These are phyloP conservation scores for Otatea glauca DNA, from an alignment of 176 grass and related monocot species.

Conservation along the genomic window DNA sequence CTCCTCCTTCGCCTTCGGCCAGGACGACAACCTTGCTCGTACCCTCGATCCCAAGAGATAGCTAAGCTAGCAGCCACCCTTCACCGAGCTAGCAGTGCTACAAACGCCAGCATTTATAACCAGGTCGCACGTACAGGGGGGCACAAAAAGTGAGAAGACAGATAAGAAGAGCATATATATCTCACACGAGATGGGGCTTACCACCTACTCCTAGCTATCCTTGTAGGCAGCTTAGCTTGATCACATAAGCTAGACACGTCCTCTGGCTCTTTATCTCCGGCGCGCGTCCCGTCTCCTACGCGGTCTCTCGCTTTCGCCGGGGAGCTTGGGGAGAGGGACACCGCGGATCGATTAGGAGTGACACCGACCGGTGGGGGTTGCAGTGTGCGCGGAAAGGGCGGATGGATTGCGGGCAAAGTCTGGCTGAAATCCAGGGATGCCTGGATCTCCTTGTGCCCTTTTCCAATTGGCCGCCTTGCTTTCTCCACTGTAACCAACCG, in stretches of 20 bases:
- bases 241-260: conserved; percentile 11
- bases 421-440: conserved; percentile 68
- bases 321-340: conserved; percentile 36
- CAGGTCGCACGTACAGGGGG: not conserved
- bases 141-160: not conserved
- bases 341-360: not conserved
- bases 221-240: conserved; percentile 9
- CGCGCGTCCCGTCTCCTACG: not conserved
- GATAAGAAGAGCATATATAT: not conserved
- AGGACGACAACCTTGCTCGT: conserved; percentile 16
- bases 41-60: not conserved
- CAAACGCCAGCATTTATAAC: not conserved
- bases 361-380: conserved; percentile 39
- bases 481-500: conserved; percentile 86
- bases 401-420: conserved; percentile 97
- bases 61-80: not conserved
- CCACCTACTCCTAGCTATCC: conserved; percentile 39
- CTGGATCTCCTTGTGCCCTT: conserved; percentile 58
- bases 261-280: not conserved
- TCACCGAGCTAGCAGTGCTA: not conserved
- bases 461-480: conserved; percentile 64
- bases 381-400: conserved; percentile 47
- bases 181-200: not conserved
- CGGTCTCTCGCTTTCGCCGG: conserved; percentile 47
- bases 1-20: conserved; percentile 11